Percentiles rank a stretch among this genome's conserved stretches.
phyloP scores from a whole-genome alignment of 2,329 filamentous ascomycete genomes.

The Curvularia verruculosa region DNA sequence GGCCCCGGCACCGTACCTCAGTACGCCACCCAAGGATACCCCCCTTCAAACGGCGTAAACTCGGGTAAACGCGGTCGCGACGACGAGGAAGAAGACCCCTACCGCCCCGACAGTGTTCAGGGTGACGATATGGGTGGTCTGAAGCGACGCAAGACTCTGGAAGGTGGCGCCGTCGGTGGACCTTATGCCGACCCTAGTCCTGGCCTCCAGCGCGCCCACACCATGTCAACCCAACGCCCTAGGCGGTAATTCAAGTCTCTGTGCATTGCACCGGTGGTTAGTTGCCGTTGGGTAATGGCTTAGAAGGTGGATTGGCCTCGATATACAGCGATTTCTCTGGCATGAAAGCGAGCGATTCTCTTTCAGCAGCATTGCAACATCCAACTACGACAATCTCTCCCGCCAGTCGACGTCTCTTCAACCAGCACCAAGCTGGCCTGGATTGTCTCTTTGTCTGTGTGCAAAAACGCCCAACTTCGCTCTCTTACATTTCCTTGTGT shows the following conservation, averaged over 20 bases:
- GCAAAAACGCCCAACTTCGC: constrained; percentile 15
- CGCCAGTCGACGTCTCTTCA: constrained; percentile 62
- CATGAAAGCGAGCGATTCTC: constrained; percentile 30
- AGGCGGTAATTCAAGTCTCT: constrained; percentile 34
- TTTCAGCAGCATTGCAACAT: constrained; percentile 19
- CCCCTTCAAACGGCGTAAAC: constrained; percentile 65
- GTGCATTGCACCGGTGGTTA: constrained; percentile 26
- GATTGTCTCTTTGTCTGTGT: no score
- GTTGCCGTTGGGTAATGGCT: constrained; percentile 28
- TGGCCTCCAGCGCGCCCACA: constrained; percentile 42
- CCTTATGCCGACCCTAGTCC: constrained; percentile 42
- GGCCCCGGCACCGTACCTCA: constrained; percentile 63
- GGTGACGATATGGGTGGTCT: constrained; percentile 66
- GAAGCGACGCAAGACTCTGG: constrained; percentile 80
- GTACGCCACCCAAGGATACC: constrained; percentile 66
- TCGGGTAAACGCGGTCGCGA: constrained; percentile 68
- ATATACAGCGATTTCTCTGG: constrained; percentile 25
- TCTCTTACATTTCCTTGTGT: constrained; percentile 40
- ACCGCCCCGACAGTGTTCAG: constrained; percentile 64
- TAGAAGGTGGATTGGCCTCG: constrained; percentile 32
- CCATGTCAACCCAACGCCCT: constrained; percentile 37
- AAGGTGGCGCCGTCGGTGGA: constrained; percentile 50
- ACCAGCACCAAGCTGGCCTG: constrained; percentile 37
- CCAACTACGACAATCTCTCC: constrained; percentile 55
- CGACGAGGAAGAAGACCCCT: constrained; percentile 69